Evolutionary conservation across 257 asterid species (phyloP).

Genomic region (Solanum sitiens): DNA sequence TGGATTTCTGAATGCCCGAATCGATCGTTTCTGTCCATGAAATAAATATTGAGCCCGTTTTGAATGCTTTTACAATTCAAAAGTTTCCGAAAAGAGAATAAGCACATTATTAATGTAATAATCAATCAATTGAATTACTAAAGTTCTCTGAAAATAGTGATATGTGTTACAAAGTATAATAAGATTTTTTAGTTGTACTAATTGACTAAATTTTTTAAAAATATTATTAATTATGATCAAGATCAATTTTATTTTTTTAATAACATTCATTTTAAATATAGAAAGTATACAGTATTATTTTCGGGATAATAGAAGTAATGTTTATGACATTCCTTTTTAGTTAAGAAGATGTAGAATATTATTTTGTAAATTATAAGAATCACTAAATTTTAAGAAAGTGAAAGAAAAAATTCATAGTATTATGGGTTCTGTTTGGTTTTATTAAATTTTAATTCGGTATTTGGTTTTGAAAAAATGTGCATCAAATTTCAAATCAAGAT

Average conservation of each 20-base stretch:
- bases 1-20: accelerated
- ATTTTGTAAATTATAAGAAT: neutral
- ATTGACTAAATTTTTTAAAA: neutral
- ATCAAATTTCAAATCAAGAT: too few relatives aligned
- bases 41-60: too few relatives aligned
- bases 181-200: neutral
- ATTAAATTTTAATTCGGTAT: too few relatives aligned
- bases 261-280: neutral
- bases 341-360: neutral
- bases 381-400: neutral
- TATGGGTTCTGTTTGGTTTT: too few relatives aligned
- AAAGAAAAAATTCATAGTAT: neutral
- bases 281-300: neutral
- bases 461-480: too few relatives aligned
- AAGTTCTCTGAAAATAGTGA: neutral
- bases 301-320: neutral
- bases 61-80: too few relatives aligned
- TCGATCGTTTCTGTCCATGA: neutral
- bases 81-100: too few relatives aligned
- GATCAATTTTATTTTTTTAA: too few relatives aligned
- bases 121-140: neutral
- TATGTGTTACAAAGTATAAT: too few relatives aligned
- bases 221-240: neutral
- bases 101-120: neutral
- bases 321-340: neutral